Evolutionary conservation across 768 basidiomycete genomes (phyloP).

Genomic region (Agaricus bisporus): DNA sequence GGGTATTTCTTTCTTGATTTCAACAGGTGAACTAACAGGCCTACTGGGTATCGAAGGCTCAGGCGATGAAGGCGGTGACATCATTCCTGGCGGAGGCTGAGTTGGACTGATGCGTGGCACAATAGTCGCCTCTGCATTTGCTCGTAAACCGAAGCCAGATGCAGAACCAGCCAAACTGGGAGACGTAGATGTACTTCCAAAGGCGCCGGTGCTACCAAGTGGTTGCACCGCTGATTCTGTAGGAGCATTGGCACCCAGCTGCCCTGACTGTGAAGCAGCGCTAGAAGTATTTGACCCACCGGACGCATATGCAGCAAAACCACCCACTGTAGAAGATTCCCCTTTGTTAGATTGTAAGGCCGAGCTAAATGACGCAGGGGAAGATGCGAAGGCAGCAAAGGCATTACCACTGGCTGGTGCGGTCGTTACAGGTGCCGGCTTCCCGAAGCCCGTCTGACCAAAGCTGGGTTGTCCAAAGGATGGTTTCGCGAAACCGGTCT

Average conservation of each 20-base stretch:
- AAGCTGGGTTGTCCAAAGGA: conserved; percentile 29
- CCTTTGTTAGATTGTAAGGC: neutral
- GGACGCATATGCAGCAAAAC: conserved; percentile 17
- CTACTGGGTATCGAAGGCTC: neutral
- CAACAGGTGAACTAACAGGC: neutral
- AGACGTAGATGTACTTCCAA: neutral
- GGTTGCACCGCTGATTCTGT: neutral
- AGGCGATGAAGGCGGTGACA: conserved; percentile 8
- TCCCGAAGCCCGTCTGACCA: conserved; percentile 16
- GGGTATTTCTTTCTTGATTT: neutral
- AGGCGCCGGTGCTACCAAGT: neutral
- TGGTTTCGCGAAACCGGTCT: conserved; percentile 21
- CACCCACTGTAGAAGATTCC: neutral
- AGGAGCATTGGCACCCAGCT: neutral
- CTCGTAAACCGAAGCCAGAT: neutral
- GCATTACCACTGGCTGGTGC: conserved; percentile 10
- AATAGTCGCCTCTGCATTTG: neutral
- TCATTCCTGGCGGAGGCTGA: neutral
- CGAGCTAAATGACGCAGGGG: conserved; percentile 9
- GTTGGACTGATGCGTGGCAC: neutral
- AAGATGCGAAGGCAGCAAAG: conserved; percentile 12
- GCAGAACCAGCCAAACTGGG: neutral
- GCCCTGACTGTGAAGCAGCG: neutral
- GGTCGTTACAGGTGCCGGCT: conserved; percentile 12
- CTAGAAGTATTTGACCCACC: conserved; percentile 9